Evolutionary conservation across 2,329 filamentous ascomycete species (phyloP).

Genomic region (Xylariaceae sp.): DNA sequence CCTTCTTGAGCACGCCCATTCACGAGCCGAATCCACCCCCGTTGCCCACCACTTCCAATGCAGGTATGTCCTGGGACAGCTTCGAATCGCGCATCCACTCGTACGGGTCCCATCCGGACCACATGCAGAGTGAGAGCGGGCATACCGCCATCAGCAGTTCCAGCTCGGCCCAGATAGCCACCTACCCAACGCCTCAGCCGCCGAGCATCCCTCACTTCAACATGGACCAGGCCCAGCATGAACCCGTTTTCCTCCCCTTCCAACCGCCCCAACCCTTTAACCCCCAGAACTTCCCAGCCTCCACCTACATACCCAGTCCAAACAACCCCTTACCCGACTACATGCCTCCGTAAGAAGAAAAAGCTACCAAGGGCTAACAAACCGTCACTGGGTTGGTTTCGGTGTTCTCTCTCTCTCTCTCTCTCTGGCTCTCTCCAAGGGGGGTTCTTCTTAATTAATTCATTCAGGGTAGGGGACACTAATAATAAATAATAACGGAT

Average conservation of each 20-base stretch:
- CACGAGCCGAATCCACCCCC: slow-evolving; percentile 9
- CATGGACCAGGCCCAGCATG: slow-evolving; percentile 10
- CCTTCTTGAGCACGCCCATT: slow-evolving; percentile 11
- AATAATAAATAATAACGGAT: not conserved
- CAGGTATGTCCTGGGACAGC: slow-evolving; percentile 15
- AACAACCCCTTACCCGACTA: slow-evolving; percentile 16
- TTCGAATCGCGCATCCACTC: slow-evolving; percentile 15
- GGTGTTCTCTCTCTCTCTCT: not conserved
- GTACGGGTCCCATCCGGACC: slow-evolving; percentile 6
- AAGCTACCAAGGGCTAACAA: not conserved
- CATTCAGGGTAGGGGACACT: not conserved
- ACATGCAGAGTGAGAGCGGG: slow-evolving; percentile 6
- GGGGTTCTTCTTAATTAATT: not conserved
- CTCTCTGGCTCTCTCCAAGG: not conserved
- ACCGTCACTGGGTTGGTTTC: not conserved
- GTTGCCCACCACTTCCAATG: slow-evolving; percentile 2
- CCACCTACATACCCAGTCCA: slow-evolving; percentile 13
- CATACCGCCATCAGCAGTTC: slow-evolving; percentile 6
- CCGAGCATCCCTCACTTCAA: slow-evolving; percentile 9
- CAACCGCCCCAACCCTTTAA: slow-evolving; percentile 12
- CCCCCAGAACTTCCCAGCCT: slow-evolving; percentile 2
- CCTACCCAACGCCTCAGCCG: slow-evolving; percentile 10
- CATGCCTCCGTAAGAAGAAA: slow-evolving; percentile 12
- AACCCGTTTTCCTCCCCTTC: slow-evolving; percentile 13
- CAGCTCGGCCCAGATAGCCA: slow-evolving; percentile 3